phyloP scores from a whole-genome alignment of 768 basidiomycete genomes.

The Leucogyrophana mollusca region DNA sequence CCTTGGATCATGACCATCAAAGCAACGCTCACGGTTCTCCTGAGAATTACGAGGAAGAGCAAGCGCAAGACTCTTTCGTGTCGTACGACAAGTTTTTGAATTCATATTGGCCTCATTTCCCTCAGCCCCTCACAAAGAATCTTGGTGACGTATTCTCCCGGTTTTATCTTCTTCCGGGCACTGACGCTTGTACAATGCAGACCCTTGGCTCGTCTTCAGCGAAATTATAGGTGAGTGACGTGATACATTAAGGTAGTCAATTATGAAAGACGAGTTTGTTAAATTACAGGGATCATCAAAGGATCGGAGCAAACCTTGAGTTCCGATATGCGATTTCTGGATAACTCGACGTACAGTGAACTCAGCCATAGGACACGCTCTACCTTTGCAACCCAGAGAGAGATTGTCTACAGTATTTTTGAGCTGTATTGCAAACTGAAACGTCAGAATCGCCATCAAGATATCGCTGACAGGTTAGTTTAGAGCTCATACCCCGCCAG shows the following conservation, averaged over 20 bases:
- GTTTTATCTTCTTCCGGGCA: not conserved
- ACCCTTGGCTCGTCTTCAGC: conserved; percentile 59
- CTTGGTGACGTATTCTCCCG: conserved; percentile 39
- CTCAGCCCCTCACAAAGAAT: conserved; percentile 47
- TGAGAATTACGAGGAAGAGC: conserved; percentile 9
- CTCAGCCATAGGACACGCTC: conserved; percentile 53
- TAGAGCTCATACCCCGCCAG: not conserved
- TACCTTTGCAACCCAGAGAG: conserved; percentile 51
- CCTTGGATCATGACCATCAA: too few species aligned
- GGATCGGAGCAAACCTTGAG: conserved; percentile 59
- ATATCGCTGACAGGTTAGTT: conserved; percentile 58
- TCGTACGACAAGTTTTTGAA: conserved; percentile 47
- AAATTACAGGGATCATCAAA: conserved; percentile 54
- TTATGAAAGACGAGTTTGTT: too few species aligned
- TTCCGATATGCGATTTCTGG: conserved; percentile 37
- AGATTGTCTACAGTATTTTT: conserved; percentile 52
- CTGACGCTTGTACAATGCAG: conserved; percentile 29
- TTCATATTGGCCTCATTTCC: conserved; percentile 61
- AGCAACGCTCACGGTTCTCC: too few species aligned
- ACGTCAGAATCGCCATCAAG: conserved; percentile 39
- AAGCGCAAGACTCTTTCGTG: conserved; percentile 28
- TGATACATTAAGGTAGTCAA: too few species aligned
- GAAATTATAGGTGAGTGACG: conserved; percentile 58
- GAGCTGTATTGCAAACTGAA: conserved; percentile 49
- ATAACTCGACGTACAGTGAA: conserved; percentile 40